Evolutionary conservation across 23 red algal genomes (phyloP), one percentile per base, ranked within the genome.

Genomic region (Gracilaria caudata): DNA sequence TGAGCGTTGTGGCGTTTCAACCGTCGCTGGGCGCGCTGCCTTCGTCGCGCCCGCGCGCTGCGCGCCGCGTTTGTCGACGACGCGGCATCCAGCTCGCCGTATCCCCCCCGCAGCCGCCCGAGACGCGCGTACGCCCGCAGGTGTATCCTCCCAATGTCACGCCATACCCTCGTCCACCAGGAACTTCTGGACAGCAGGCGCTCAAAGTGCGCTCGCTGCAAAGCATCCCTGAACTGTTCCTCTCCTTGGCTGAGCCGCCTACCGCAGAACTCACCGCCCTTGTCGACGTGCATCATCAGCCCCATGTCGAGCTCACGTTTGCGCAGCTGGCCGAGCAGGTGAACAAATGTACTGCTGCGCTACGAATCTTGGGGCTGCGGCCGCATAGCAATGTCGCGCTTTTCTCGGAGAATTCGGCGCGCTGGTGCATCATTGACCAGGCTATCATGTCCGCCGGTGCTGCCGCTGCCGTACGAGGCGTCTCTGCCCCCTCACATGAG

Each of bases 401-500:
- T 11, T 92, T 99, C 81, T 85, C 92, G 9, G 97, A 99, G 66
- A 99, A 99, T 78, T 94, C 90, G 7, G 45, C 65, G 32, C 84
- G 91, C 33, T 99, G 97, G 97, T 80, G 92, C 63, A 57, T 99
- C 17, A 33, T 83, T 16, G 93, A 95, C 49, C 93, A 95, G 28
- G 97, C 93, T 36, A 83, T 99, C 40, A 81, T 94, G 78, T 71
- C 72, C 32, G 65, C 68, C 33, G 97, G 97, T 44, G 94, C 94
- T 9, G 92, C 91, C 36, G 76, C 90, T 35, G 93, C 97, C 34
- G 97, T 99, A n/a, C 86, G 97, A 34, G 97, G 97, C 56, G 83
- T 89, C 14, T 85, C 85, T 8, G 93, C 97, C 3, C 97, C 97
- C 33, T 34, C 93, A 16, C 82, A 68, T 17, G 97, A 99, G 84